phyloP scores from a whole-genome alignment of 306 rosid genomes.

The Cicer pinnatifidum region DNA sequence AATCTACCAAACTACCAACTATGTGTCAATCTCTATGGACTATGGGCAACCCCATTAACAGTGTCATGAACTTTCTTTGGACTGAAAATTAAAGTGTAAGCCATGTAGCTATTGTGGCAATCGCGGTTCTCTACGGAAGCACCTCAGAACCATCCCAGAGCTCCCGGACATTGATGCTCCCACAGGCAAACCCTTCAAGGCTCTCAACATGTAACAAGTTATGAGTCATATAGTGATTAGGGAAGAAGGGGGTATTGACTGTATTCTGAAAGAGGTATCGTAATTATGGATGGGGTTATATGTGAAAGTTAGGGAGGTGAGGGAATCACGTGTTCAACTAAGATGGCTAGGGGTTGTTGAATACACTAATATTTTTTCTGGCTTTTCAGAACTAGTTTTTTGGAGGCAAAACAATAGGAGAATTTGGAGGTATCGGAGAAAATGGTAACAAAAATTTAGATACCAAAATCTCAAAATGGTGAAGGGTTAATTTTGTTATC shows the following conservation, averaged over 20 bases:
- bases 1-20: no score
- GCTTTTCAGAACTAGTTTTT: not conserved
- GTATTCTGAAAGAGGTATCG: no score
- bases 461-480: not conserved
- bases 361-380: constrained; percentile 3
- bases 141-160: not conserved
- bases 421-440: not conserved
- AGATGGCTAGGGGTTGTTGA: not conserved
- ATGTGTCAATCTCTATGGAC: no score
- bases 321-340: not conserved
- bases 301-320: not conserved
- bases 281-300: not conserved
- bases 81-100: not conserved
- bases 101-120: not conserved
- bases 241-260: not conserved
- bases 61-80: no score
- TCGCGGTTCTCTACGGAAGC: not conserved
- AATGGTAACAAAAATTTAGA: no score
- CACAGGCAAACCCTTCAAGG: not conserved
- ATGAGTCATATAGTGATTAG: not conserved
- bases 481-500: not conserved
- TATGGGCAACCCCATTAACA: no score
- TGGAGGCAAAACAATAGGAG: not conserved
- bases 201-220: not conserved
- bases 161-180: not conserved